Conservation (phyloP, 441 rosid species). For the Gossypium lobatum region DNA sequence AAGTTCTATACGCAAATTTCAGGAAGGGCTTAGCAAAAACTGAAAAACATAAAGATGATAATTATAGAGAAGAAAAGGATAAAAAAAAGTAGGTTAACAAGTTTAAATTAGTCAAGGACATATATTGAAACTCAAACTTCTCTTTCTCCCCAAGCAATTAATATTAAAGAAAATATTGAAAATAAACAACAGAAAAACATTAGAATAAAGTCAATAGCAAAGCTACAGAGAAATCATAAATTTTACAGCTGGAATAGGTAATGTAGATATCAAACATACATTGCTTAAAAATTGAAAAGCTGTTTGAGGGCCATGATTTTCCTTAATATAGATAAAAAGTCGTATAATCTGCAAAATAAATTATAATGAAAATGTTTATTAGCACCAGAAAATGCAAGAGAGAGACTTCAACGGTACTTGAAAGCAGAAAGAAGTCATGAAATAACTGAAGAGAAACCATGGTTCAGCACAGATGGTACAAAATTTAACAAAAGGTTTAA, state of each 20-base stretch:
- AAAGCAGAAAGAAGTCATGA: slow-evolving; percentile 9
- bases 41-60: neutral
- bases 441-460: slow-evolving; percentile 4
- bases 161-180: neutral
- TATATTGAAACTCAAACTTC: neutral
- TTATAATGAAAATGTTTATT: slow-evolving; percentile 18
- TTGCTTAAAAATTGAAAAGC: slow-evolving; percentile 92
- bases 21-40: neutral
- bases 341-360: slow-evolving; percentile 69
- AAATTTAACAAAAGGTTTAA: neutral
- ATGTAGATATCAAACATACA: slow-evolving; percentile 42
- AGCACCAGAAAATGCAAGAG: slow-evolving; percentile 13
- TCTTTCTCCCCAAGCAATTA: neutral
- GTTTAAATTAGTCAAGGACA: slow-evolving; percentile 7
- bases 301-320: slow-evolving; percentile 66
- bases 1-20: neutral
- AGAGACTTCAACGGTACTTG: slow-evolving; percentile 7
- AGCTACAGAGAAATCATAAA: neutral
- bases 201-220: slow-evolving; percentile 5
- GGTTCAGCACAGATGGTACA: slow-evolving; percentile 5
- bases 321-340: slow-evolving; percentile 80
- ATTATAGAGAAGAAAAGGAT: neutral
- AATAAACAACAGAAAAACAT: slow-evolving; percentile 9
- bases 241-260: neutral
- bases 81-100: neutral